Evolutionary conservation across 345 rosid species (phyloP).

Genomic region (Cardamine occulta): DNA sequence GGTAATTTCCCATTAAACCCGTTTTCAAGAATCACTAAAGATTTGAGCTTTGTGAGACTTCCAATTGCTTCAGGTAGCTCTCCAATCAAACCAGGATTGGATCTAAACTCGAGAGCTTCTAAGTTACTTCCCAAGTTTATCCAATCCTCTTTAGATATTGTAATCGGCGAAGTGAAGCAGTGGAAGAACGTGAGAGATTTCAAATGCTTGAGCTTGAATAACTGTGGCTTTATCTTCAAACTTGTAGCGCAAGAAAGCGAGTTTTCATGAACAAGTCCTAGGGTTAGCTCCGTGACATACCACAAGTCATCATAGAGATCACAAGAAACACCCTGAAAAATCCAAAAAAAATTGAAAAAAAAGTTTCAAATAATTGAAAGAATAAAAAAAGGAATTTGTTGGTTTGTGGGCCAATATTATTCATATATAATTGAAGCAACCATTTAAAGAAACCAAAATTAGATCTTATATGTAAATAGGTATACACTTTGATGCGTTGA

Average conservation of each 20-base stretch:
- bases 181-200: slow-evolving; percentile 72
- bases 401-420: slow-evolving; percentile 28
- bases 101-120: slow-evolving; percentile 71
- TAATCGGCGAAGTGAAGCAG: slow-evolving; percentile 57
- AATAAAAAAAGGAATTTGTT: neutral
- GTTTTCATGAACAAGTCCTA: slow-evolving; percentile 83
- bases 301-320: slow-evolving; percentile 73
- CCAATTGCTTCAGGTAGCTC: slow-evolving; percentile 60
- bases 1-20: slow-evolving; percentile 67
- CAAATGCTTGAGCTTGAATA: slow-evolving; percentile 73
- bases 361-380: slow-evolving; percentile 16
- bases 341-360: neutral
- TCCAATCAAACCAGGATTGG: slow-evolving; percentile 76
- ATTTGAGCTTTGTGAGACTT: slow-evolving; percentile 62
- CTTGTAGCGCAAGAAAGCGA: slow-evolving; percentile 63
- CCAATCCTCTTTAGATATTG: slow-evolving; percentile 55
- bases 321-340: slow-evolving; percentile 83
- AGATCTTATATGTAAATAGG: slow-evolving; percentile 34
- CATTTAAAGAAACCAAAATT: slow-evolving; percentile 22
- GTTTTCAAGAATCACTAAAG: slow-evolving; percentile 78
- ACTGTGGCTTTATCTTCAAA: slow-evolving; percentile 58
- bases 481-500: slow-evolving; percentile 29
- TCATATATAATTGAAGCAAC: slow-evolving; percentile 25
- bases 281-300: slow-evolving; percentile 75
- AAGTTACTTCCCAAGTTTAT: slow-evolving; percentile 54